phyloP scores from a whole-genome alignment of 495 filamentous ascomycete genomes.

The Lasiosphaeria hispida region DNA sequence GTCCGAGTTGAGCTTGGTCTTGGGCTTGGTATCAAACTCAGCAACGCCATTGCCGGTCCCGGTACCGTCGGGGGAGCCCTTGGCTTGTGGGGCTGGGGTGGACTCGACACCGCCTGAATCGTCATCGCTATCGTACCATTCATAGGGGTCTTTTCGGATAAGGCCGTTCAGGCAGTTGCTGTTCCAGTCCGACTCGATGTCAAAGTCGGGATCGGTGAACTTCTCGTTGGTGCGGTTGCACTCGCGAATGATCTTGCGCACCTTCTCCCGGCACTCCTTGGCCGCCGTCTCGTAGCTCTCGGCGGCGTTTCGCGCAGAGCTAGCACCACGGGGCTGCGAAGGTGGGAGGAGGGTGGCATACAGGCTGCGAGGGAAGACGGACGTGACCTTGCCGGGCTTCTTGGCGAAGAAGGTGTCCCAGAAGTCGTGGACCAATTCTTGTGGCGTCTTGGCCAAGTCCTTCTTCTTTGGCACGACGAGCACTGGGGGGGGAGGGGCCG shows the following conservation, averaged over 20 bases:
- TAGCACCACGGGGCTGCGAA: conserved; percentile 15
- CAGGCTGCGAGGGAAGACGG: conserved; percentile 31
- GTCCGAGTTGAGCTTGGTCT: too few species aligned
- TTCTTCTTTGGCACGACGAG: conserved; percentile 9
- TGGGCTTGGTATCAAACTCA: too few species aligned
- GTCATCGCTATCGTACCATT: conserved; percentile 6
- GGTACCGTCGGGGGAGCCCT: not conserved
- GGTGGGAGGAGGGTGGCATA: conserved; percentile 31
- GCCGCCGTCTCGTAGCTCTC: conserved; percentile 63
- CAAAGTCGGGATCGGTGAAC: conserved; percentile 75
- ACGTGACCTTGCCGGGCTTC: conserved; percentile 31
- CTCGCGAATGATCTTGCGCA: conserved; percentile 67
- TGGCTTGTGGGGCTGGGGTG: conserved; percentile 9
- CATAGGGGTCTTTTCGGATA: conserved; percentile 7
- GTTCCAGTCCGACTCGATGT: conserved; percentile 61
- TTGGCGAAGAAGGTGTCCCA: conserved; percentile 33
- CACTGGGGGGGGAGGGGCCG: not conserved
- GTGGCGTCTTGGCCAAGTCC: conserved; percentile 28
- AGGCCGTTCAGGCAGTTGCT: conserved; percentile 31
- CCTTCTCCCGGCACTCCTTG: conserved; percentile 60
- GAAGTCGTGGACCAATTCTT: conserved; percentile 29
- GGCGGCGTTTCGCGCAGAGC: conserved; percentile 30
- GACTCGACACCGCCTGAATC: conserved; percentile 17
- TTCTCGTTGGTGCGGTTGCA: conserved; percentile 73
- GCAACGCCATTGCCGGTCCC: too few species aligned